These are phyloP conservation scores for Kockovaella imperatae DNA, from an alignment of 768 basidiomycete species.

Conservation along the genomic window DNA sequence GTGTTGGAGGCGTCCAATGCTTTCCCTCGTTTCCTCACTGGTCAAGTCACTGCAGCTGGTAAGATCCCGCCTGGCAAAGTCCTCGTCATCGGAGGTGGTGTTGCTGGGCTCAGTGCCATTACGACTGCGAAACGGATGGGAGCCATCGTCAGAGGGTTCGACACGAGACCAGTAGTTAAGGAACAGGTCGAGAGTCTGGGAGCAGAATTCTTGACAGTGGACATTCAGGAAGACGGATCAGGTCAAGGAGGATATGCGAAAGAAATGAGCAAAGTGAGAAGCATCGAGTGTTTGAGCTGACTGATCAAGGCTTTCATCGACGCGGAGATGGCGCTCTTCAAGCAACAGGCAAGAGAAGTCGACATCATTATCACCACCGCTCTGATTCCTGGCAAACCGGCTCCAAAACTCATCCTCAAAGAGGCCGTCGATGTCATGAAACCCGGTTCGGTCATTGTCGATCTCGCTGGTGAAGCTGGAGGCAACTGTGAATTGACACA, in stretches of 20 bases:
- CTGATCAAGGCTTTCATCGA: slow-evolving; percentile 54
- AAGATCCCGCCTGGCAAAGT: slow-evolving; percentile 82
- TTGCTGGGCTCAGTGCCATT: slow-evolving; percentile 80
- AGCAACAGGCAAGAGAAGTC: slow-evolving; percentile 80
- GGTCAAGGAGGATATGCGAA: slow-evolving; percentile 82
- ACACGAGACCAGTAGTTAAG: slow-evolving; percentile 72
- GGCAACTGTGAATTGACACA: slow-evolving; percentile 77
- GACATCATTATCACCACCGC: slow-evolving; percentile 78
- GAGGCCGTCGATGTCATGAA: slow-evolving; percentile 90
- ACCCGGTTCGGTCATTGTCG: slow-evolving; percentile 76
- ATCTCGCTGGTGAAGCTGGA: slow-evolving; percentile 79
- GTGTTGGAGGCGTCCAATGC: slow-evolving; percentile 83
- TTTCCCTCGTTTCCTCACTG: slow-evolving; percentile 81
- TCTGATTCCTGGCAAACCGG: slow-evolving; percentile 59
- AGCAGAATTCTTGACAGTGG: slow-evolving; percentile 80
- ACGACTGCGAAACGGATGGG: slow-evolving; percentile 72
- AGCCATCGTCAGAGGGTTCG: slow-evolving; percentile 81
- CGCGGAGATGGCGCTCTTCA: slow-evolving; percentile 75
- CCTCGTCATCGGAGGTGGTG: slow-evolving; percentile 78
- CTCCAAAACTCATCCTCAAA: slow-evolving; percentile 72
- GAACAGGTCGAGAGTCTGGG: slow-evolving; percentile 87
- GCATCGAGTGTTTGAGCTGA: neutral
- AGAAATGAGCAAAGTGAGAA: slow-evolving; percentile 70
- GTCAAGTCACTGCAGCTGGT: slow-evolving; percentile 71
- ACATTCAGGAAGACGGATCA: slow-evolving; percentile 69